Evolutionary conservation across 768 basidiomycete species (phyloP).

Genomic region (Boletus bicolor): DNA sequence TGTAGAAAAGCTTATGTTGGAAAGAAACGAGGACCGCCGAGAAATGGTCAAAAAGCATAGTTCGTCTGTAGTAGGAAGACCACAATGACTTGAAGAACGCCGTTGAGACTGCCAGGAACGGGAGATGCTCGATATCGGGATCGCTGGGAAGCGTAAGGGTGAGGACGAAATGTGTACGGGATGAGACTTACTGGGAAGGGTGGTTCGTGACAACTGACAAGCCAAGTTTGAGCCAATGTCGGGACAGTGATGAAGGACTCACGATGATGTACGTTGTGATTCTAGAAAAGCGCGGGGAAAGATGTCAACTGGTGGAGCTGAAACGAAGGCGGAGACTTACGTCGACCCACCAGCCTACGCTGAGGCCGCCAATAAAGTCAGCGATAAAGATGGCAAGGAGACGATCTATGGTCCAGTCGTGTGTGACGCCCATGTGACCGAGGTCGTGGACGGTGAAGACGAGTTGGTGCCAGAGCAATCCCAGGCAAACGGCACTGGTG

Average conservation of each 20-base stretch:
- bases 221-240: conserved; percentile 4
- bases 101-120: conserved; percentile 92
- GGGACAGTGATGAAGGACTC: conserved; percentile 35
- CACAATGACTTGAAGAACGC: conserved; percentile 82
- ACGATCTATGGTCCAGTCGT: conserved; percentile 79
- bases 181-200: conserved; percentile 75
- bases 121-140: conserved; percentile 83
- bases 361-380: conserved; percentile 87
- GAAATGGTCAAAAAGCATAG: conserved; percentile 74
- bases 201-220: conserved; percentile 90
- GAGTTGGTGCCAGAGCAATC: conserved; percentile 93
- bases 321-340: conserved; percentile 50
- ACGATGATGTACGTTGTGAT: conserved; percentile 96
- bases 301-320: conserved; percentile 4
- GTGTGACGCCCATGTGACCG: conserved; percentile 92
- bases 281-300: conserved; percentile 40
- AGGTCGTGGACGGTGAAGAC: conserved; percentile 92
- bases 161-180: not conserved
- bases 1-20: conserved; percentile 92
- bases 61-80: conserved; percentile 92
- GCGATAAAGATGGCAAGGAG: conserved; percentile 77
- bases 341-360: conserved; percentile 97
- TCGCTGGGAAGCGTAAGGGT: conserved; percentile 47
- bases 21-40: conserved; percentile 62
- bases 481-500: conserved; percentile 75